These are phyloP conservation scores for Penicillium maclennaniae DNA, from an alignment of 495 filamentous ascomycete genomes.

Conservation along the genomic window DNA sequence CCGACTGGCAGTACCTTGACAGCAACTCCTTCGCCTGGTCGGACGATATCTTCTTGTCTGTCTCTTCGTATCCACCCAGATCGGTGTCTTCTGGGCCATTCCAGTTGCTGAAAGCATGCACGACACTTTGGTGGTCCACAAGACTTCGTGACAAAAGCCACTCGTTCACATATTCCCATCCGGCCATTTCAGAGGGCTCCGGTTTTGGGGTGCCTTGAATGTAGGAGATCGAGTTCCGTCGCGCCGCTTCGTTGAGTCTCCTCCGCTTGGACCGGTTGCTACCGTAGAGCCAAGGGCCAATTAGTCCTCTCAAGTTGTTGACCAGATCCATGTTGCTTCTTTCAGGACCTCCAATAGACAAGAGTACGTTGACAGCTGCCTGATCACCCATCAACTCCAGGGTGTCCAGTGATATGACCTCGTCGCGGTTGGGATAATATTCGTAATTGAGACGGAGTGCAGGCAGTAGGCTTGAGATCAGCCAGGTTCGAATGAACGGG, in stretches of 20 bases:
- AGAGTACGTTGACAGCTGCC: constrained; percentile 61
- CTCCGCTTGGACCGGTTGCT: constrained; percentile 58
- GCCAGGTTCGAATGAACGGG: constrained; percentile 64
- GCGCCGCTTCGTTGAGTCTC: constrained; percentile 40
- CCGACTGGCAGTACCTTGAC: constrained; percentile 65
- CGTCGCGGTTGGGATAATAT: constrained; percentile 64
- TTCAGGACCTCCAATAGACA: constrained; percentile 57
- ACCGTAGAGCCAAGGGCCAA: constrained; percentile 81
- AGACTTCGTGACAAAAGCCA: constrained; percentile 71
- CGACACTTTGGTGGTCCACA: constrained; percentile 45
- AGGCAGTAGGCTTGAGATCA: constrained; percentile 74
- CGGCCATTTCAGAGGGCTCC: constrained; percentile 28
- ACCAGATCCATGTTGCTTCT: constrained; percentile 47
- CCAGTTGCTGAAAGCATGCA: constrained; percentile 68
- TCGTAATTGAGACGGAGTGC: constrained; percentile 78
- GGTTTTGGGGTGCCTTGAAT: constrained; percentile 20
- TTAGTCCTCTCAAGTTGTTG: constrained; percentile 68
- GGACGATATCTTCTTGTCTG: constrained; percentile 43
- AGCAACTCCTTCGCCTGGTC: constrained; percentile 52
- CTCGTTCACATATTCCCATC: constrained; percentile 76
- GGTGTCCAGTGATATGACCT: constrained; percentile 55
- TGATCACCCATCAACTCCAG: constrained; percentile 53
- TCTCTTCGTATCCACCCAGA: constrained; percentile 62
- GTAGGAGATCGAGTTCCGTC: constrained; percentile 28
- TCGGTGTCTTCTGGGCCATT: constrained; percentile 78